Base-by-base conservation (phyloP, 495 filamentous ascomycete species). In the Penicillium nucicola region DNA sequence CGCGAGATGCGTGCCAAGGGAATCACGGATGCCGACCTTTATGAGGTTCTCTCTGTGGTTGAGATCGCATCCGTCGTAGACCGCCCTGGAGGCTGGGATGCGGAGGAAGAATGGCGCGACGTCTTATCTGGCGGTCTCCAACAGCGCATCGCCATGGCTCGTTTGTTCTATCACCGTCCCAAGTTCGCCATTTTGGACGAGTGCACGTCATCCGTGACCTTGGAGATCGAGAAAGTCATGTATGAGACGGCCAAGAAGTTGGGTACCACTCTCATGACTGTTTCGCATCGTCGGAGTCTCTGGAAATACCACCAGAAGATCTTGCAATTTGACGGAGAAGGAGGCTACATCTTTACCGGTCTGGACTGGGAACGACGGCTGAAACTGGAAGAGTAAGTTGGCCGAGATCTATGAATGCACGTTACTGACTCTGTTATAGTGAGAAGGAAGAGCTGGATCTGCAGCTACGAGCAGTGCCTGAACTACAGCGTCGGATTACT, bases 231-330 rank as follows among this genome's bases (percentile, higher is more conserved):
- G 64, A 88, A 89, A 60, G 78, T 89, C 61, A 96, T 98, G 90
- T 98, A 98, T 68, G 92, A 96, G 48, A 92, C 86, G 15, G 93
- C 95, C 40, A 98, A 98, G 78, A 74, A 77, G 31, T 71, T 95
- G 18, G 90, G 89, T 4, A 92, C 95, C 57, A 97, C 93, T 2
- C 73, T 98, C 35, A 97, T 98, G 88, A 98, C 93, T 0, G 93
- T 98, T 3, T 88, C 83, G 47, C 93, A 98, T 68, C 75, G 93
- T 0, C 72, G 91, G 19, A 96, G 90, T 74, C 66, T 98, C 56
- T 98, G 93, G 93, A 89, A 92, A 66, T 97, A 97, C 62, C 93
- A 98, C 68, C 84, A 78, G 53, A 86, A 84, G 65, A 96, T 97
- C 47, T 68, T 98, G 62, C 93, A 97, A 66, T 98, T 98, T 64